Base-by-base conservation (phyloP, 2,329 filamentous ascomycete species). In the Aspergillus sp. region DNA sequence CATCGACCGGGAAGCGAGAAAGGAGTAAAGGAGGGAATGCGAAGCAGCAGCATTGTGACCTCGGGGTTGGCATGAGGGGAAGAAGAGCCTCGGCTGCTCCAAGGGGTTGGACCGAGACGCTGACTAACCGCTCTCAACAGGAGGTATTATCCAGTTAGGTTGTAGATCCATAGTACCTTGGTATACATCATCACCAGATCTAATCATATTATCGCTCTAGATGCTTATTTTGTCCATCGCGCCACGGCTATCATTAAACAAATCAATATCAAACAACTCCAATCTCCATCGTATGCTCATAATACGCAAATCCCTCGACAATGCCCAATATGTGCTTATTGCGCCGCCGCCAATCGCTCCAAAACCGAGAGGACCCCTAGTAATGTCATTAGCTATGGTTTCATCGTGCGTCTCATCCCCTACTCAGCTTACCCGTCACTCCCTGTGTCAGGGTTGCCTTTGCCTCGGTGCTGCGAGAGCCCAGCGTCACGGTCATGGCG, bases 401-500 rank as follows among this genome's bases (percentile, higher is more conserved):
- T 20, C 40, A 42, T n/a, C 16, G 6, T 42, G 19, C 35, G 2
- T 17, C 22, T 22, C 3, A 38, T 38, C 14, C 35, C 35, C 17
- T 14, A 7, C 16, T 33, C 11, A 30, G 79, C 84, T 73, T 78
- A 89, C 92, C 92, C 70, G 89, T 95, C 41, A 95, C 90, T 60
- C 93, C 93, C 70, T 96, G 93, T 0, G 90, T 93, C 65, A 96
- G 71, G 0, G 93, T 96, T 1, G 87, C 85, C 45, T 83, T 85
- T 7, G 93, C 93, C 69, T 95, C 88, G 0, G 93, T 96, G 72
- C 92, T 96, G 57, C 91, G 83, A 65, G 82, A 89, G 47, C 92
- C 91, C 33, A 97, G 77, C 58, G 89, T 95, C 19, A 96, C 91
- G 2, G 92, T 96, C 56, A 88, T 85, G 3, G 94, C 89, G 50